Conservation (phyloP, 202 grass and related monocot species). For the Digitaria exilis region DNA sequence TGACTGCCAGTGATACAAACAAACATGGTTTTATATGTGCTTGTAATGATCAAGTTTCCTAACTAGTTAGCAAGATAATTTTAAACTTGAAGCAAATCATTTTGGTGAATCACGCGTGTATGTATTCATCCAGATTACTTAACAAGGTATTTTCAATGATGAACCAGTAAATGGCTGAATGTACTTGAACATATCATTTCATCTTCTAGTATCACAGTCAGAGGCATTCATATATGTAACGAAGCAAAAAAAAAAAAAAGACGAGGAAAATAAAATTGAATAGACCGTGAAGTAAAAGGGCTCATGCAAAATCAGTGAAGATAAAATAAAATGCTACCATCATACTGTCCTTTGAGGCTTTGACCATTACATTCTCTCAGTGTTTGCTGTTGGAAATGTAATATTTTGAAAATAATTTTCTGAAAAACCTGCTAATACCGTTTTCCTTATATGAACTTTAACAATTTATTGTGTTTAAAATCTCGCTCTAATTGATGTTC, state of each 20-base stretch:
- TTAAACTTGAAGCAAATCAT: slow-evolving; percentile 1
- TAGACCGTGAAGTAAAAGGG: background rate
- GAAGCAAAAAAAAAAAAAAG: no score
- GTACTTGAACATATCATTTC: background rate
- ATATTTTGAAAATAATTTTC: background rate
- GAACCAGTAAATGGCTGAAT: background rate
- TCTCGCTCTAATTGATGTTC: background rate
- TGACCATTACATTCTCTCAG: background rate
- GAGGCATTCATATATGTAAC: background rate
- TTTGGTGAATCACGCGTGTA: background rate
- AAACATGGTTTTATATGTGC: background rate
- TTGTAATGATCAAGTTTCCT: background rate
- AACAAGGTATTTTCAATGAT: background rate
- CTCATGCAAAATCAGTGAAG: background rate
- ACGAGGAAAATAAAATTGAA: background rate
- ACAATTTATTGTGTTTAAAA: background rate
- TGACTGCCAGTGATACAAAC: background rate
- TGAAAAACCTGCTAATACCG: background rate
- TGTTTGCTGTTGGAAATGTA: background rate
- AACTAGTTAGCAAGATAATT: background rate
- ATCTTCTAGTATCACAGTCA: background rate
- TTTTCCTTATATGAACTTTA: background rate
- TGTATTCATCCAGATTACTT: background rate
- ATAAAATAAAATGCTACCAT: background rate
- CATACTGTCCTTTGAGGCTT: background rate